Evolutionary conservation across 768 basidiomycete species (phyloP).

Genomic region (Imleria badia): DNA sequence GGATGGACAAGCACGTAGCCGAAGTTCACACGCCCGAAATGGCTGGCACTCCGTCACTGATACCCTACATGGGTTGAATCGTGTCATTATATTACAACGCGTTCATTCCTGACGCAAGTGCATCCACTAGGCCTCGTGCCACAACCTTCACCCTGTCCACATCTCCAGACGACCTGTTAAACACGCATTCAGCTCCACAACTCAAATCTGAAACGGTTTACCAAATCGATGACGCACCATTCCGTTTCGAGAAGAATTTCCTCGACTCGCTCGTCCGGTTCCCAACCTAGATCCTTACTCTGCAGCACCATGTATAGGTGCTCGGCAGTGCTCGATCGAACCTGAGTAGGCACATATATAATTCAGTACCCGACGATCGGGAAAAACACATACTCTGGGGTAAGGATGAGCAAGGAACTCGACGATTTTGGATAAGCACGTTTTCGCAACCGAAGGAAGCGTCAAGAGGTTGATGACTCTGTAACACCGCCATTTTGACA

Average conservation of each 20-base stretch:
- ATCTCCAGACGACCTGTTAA: constrained; percentile 50
- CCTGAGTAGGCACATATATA: constrained; percentile 39
- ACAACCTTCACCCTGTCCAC: constrained; percentile 37
- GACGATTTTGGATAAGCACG: constrained; percentile 45
- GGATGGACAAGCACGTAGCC: constrained; percentile 3
- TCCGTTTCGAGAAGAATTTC: constrained; percentile 76
- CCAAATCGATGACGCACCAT: constrained; percentile 47
- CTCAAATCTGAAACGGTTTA: constrained; percentile 4
- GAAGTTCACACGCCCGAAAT: constrained; percentile 25
- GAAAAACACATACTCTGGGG: constrained; percentile 60
- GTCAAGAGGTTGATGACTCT: constrained; percentile 70
- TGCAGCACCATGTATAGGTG: constrained; percentile 78
- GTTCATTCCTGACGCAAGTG: constrained; percentile 35
- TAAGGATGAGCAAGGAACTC: constrained; percentile 77
- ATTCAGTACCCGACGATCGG: constrained; percentile 9
- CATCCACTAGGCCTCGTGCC: constrained; percentile 40
- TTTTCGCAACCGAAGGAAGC: constrained; percentile 42
- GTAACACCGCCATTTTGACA: constrained; percentile 11
- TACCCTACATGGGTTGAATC: background rate
- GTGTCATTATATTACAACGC: constrained; percentile 17
- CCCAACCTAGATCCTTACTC: constrained; percentile 61
- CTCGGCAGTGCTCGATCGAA: constrained; percentile 80
- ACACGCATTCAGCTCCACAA: constrained; percentile 30
- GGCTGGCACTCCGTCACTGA: background rate
- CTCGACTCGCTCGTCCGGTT: constrained; percentile 61